These are phyloP conservation scores for Boletus vermiculosoides DNA, from an alignment of 768 basidiomycete genomes.

Conservation along the genomic window DNA sequence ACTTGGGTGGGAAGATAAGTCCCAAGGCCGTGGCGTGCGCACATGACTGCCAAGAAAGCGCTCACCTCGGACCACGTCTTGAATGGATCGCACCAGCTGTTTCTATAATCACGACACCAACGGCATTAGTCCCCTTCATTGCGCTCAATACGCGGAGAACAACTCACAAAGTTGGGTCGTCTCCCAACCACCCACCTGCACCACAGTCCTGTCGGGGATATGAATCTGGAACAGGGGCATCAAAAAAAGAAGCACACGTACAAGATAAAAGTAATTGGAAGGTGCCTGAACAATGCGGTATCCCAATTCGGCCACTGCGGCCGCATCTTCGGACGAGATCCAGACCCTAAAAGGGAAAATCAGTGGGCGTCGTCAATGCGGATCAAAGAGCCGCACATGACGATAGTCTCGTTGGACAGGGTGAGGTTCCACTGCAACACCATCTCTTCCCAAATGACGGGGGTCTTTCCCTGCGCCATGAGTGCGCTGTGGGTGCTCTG, in stretches of 20 bases:
- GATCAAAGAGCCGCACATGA: slow-evolving; percentile 31
- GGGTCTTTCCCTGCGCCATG: slow-evolving; percentile 58
- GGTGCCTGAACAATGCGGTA: slow-evolving; percentile 48
- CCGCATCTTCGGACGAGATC: slow-evolving; percentile 44
- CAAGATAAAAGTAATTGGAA: slow-evolving; percentile 54
- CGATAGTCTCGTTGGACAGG: slow-evolving; percentile 41
- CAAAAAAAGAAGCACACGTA: slow-evolving; percentile 4
- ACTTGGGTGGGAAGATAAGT: slow-evolving; percentile 25
- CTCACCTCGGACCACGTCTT: slow-evolving; percentile 50
- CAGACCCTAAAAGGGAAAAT: slow-evolving; percentile 37
- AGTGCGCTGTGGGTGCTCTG: slow-evolving; percentile 58
- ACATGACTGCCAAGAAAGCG: neutral
- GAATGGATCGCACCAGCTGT: slow-evolving; percentile 51
- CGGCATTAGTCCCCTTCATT: neutral
- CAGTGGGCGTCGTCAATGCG: neutral
- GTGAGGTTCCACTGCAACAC: slow-evolving; percentile 39
- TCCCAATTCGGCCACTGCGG: slow-evolving; percentile 38
- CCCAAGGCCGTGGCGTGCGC: neutral
- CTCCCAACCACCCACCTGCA: slow-evolving; percentile 46
- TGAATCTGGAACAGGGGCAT: neutral
- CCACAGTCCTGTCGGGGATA: slow-evolving; percentile 41
- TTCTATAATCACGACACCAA: slow-evolving; percentile 21
- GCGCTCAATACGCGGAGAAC: neutral
- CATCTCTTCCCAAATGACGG: slow-evolving; percentile 82
- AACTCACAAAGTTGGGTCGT: slow-evolving; percentile 31